Evolutionary conservation across 2,329 filamentous ascomycete genomes (phyloP).

Genomic region (Fusarium keratoplasticum): DNA sequence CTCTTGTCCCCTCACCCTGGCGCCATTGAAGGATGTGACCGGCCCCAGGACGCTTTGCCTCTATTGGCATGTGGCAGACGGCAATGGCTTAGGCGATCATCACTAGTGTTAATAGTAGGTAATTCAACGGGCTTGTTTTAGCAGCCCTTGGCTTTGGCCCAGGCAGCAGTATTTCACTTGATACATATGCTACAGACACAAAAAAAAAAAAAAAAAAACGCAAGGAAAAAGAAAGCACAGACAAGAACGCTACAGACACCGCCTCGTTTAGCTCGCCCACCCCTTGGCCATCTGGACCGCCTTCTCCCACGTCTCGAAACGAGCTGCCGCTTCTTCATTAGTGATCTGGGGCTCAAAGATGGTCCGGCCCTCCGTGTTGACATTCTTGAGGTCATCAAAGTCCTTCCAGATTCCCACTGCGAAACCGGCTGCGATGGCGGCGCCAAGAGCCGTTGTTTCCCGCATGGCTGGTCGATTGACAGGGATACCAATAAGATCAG

Average conservation of each 20-base stretch:
- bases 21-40: not conserved
- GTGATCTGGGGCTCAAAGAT: conserved; percentile 75
- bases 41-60: not conserved
- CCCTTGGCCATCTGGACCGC: conserved; percentile 84
- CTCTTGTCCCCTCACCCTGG: not conserved
- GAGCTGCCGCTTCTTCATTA: conserved; percentile 67
- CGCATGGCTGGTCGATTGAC: conserved; percentile 84
- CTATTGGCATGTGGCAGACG: conserved; percentile 7
- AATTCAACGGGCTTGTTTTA: conserved; percentile 20
- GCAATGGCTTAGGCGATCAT: not conserved
- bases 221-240: conserved; percentile 2
- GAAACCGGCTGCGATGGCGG: conserved; percentile 85
- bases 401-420: conserved; percentile 80
- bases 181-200: conserved; percentile 13
- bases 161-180: conserved; percentile 22
- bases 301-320: conserved; percentile 79
- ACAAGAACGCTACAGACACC: not conserved
- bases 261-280: conserved; percentile 62
- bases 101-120: not conserved
- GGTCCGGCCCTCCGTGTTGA: conserved; percentile 77
- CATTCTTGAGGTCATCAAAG: conserved; percentile 76
- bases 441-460: conserved; percentile 84
- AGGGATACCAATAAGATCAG: conserved; percentile 82
- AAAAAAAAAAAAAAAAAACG: not conserved
- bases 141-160: not conserved